Evolutionary conservation across 768 basidiomycete genomes (phyloP).

Genomic region (Amanita polypyramis): DNA sequence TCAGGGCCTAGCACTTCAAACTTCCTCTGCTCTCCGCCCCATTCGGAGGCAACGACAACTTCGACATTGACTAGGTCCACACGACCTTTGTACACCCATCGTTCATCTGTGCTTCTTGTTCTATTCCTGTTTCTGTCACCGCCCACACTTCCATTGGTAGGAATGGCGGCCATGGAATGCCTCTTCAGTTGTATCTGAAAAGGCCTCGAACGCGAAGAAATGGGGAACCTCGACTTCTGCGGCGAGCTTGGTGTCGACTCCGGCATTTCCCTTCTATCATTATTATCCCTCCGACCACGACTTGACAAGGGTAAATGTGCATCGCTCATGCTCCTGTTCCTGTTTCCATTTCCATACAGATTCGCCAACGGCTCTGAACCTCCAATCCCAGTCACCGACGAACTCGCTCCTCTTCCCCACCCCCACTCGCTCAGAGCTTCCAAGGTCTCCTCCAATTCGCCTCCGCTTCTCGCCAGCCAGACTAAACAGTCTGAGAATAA

Average conservation of each 20-base stretch:
- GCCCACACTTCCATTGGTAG: constrained; percentile 15
- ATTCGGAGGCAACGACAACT: constrained; percentile 46
- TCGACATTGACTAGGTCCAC: constrained; percentile 67
- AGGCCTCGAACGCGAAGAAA: not conserved
- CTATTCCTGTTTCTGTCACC: constrained; percentile 12
- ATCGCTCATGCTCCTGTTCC: constrained; percentile 5
- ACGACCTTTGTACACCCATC: constrained; percentile 65
- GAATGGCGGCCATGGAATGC: constrained; percentile 10
- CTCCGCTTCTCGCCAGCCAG: constrained; percentile 56
- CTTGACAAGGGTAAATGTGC: not conserved
- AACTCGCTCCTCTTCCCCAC: not conserved
- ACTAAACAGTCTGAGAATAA: constrained; percentile 77
- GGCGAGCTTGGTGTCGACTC: constrained; percentile 1
- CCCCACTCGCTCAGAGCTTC: not conserved
- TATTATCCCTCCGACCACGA: not conserved
- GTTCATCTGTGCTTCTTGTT: constrained; percentile 34
- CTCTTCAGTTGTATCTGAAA: not conserved
- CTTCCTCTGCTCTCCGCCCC: constrained; percentile 37
- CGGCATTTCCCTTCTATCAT: not conserved
- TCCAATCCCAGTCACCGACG: not conserved
- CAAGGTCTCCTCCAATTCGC: not conserved
- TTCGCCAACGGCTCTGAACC: not conserved
- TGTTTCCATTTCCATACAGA: not conserved
- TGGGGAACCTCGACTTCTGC: not conserved
- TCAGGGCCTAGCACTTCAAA: constrained; percentile 73